These are phyloP conservation scores for Thermothielavioides terrestris DNA, from an alignment of 495 filamentous ascomycete genomes.

Conservation along the genomic window DNA sequence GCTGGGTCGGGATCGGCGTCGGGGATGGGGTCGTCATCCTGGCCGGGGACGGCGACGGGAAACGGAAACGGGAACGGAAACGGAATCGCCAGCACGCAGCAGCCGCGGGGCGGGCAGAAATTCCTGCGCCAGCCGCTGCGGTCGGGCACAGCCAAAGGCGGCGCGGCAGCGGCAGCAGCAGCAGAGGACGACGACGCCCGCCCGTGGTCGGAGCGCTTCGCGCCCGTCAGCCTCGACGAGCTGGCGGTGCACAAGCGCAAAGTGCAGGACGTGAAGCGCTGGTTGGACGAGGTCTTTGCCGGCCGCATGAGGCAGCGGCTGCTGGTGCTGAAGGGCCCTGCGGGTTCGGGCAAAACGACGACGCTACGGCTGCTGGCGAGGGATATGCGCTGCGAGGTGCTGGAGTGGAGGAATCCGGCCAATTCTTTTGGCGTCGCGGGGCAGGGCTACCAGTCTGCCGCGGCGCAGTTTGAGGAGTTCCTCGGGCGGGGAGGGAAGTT, in stretches of 20 bases:
- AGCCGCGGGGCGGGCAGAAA: conserved; percentile 19
- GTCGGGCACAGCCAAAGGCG: neutral
- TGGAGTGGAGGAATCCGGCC: conserved; percentile 86
- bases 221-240: conserved; percentile 63
- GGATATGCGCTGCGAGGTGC: conserved; percentile 58
- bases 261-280: conserved; percentile 71
- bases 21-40: neutral
- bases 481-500: conserved; percentile 69
- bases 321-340: conserved; percentile 80
- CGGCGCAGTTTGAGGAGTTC: conserved; percentile 84
- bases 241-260: conserved; percentile 91
- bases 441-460: conserved; percentile 49
- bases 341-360: conserved; percentile 87
- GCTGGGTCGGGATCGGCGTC: conserved; percentile 14
- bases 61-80: neutral
- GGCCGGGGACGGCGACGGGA: neutral
- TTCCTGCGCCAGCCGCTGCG: conserved; percentile 28
- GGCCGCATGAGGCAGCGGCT: conserved; percentile 59
- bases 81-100: neutral
- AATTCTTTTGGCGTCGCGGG: conserved; percentile 48
- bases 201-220: conserved; percentile 85
- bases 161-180: neutral
- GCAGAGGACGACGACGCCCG: conserved; percentile 35
- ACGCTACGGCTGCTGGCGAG: conserved; percentile 68
- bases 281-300: conserved; percentile 66